phyloP scores from a whole-genome alignment of 768 basidiomycete genomes.

The Plicaturopsis crispa region DNA sequence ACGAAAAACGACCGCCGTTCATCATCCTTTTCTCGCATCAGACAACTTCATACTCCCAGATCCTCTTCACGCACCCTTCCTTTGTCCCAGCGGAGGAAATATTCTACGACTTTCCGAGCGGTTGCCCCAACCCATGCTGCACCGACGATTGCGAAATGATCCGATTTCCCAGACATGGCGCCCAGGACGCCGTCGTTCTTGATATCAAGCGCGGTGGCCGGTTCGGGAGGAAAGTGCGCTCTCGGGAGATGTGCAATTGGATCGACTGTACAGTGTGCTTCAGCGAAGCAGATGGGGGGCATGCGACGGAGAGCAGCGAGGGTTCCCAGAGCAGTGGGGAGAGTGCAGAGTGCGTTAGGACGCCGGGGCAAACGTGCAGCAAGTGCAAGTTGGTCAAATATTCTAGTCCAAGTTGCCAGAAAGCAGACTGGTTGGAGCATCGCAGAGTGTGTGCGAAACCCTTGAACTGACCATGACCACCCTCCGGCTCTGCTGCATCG shows the following conservation, averaged over 20 bases:
- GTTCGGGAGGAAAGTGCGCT: conserved; percentile 39
- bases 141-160: conserved; percentile 81
- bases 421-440: conserved; percentile 75
- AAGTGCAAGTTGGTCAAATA: conserved; percentile 76
- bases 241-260: conserved; percentile 76
- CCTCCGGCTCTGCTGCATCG: not conserved
- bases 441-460: conserved; percentile 58
- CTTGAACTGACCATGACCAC: not conserved
- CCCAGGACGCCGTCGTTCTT: conserved; percentile 54
- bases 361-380: conserved; percentile 57
- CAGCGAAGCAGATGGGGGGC: conserved; percentile 29
- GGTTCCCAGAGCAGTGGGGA: conserved; percentile 36
- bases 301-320: conserved; percentile 28
- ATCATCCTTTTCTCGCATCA: conserved; percentile 75
- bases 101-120: conserved; percentile 72
- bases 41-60: conserved; percentile 75
- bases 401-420: conserved; percentile 68
- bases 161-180: conserved; percentile 62
- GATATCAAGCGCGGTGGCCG: conserved; percentile 52
- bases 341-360: conserved; percentile 21
- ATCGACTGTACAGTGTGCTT: conserved; percentile 66
- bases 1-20: conserved; percentile 72
- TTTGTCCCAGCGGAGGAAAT: conserved; percentile 68
- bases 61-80: conserved; percentile 65
- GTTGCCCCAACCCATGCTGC: conserved; percentile 74